These are phyloP conservation scores for Xylaria arbuscula DNA, from an alignment of 2,329 filamentous ascomycete genomes.

Conservation along the genomic window DNA sequence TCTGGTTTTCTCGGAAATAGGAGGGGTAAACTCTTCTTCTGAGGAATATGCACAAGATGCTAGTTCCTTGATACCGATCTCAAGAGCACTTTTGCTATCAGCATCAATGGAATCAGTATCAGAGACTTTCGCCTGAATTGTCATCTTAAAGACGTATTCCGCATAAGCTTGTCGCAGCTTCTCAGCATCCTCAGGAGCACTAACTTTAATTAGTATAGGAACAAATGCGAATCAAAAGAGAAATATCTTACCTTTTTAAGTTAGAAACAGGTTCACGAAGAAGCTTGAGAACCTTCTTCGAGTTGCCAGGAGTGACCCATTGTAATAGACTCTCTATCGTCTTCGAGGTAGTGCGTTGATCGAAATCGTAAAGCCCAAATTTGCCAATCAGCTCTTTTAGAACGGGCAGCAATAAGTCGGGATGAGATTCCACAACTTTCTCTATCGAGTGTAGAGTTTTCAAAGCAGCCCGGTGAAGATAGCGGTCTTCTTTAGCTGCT, in stretches of 20 bases:
- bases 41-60: slow-evolving; percentile 66
- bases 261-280: slow-evolving; percentile 58
- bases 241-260: slow-evolving; percentile 50
- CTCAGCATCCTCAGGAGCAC: slow-evolving; percentile 49
- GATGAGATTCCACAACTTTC: slow-evolving; percentile 69
- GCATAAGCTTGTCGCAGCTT: slow-evolving; percentile 63
- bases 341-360: slow-evolving; percentile 86
- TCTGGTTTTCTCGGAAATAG: slow-evolving; percentile 64
- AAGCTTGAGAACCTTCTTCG: slow-evolving; percentile 63
- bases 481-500: slow-evolving; percentile 79
- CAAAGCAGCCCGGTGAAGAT: slow-evolving; percentile 81
- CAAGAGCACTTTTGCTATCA: slow-evolving; percentile 53
- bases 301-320: slow-evolving; percentile 66
- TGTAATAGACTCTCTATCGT: slow-evolving; percentile 80
- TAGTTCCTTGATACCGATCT: slow-evolving; percentile 62
- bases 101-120: slow-evolving; percentile 47
- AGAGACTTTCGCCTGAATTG: slow-evolving; percentile 54
- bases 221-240: slow-evolving; percentile 30
- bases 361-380: slow-evolving; percentile 81
- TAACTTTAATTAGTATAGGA: slow-evolving; percentile 50
- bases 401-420: slow-evolving; percentile 68
- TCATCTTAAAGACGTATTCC: slow-evolving; percentile 65
- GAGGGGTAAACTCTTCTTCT: slow-evolving; percentile 55
- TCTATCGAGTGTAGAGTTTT: slow-evolving; percentile 80
- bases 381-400: slow-evolving; percentile 76